Evolutionary conservation across 1,284 basidiomycete genomes (phyloP), one percentile per base, ranked within the genome.

Genomic region (Cronartium quercuum): DNA sequence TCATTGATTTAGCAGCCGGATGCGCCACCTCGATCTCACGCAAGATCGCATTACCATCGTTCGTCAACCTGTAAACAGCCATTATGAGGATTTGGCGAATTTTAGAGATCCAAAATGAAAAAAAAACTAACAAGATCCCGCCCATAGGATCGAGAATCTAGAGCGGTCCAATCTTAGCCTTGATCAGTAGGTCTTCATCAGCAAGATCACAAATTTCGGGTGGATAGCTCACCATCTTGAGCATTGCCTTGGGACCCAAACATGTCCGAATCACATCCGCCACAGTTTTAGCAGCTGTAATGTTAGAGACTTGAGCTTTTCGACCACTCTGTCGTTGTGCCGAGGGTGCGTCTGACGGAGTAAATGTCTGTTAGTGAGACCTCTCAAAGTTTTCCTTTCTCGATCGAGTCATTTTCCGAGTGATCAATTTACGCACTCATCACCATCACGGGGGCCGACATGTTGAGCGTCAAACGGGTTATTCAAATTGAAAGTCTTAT

Each of bases 1-100:
- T 98, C 95, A 98, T 98, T 79, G 94, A 95, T 85, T 98, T 98
- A 41, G 95, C 95, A 35, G 95, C 95, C 0, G 96, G 96, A 80
- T 98, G 95, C 3, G 93, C 93, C 35, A 98, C 94, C 78, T 98
- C 95, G 78, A 98, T 98, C 83, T 98, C 95, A 76, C 95, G 89
- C 51, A 98, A 84, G 78, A 98, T 98, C 10, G 94, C 94, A 80
- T 98, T 96, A 29, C 96, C 95, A 81, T 98, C 95, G 82, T 98
- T 98, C 5, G 95, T 98, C 61, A 98, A 84, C 76, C 92, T 94
- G 78, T 60, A 65, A 71, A 58, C 40, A 79, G 12, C 37, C n/a
- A 67, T 64, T 58, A 76, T 61, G 12, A 57, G 15, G n/a, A 47
- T 29, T 63, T 7, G 24, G 10, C 34, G 57, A 40, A 2, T 29